Evolutionary conservation across 2,329 filamentous ascomycete genomes (phyloP).

Genomic region (Pseudogymnoascus sp.): DNA sequence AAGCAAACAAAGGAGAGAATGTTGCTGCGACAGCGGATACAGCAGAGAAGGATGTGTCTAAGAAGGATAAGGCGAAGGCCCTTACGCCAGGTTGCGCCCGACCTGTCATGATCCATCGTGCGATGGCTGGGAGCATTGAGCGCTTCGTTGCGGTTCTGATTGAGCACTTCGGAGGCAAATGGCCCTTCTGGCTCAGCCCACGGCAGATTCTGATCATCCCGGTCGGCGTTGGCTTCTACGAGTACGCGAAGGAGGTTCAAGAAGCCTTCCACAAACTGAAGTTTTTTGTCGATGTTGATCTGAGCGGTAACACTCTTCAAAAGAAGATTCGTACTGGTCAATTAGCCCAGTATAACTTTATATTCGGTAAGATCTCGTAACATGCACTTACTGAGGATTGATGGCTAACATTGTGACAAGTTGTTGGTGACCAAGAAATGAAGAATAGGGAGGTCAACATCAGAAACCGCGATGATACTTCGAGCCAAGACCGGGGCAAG

Average conservation of each 20-base stretch:
- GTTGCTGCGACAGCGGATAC: not conserved
- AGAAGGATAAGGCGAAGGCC: slow-evolving; percentile 39
- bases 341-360: slow-evolving; percentile 76
- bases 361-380: slow-evolving; percentile 51
- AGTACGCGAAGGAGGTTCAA: slow-evolving; percentile 71
- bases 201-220: slow-evolving; percentile 74
- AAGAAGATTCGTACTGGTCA: slow-evolving; percentile 86
- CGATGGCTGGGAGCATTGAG: slow-evolving; percentile 67
- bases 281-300: slow-evolving; percentile 66
- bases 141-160: slow-evolving; percentile 68
- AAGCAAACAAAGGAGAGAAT: slow-evolving; percentile 18
- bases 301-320: slow-evolving; percentile 72
- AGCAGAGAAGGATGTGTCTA: slow-evolving; percentile 27
- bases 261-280: slow-evolving; percentile 58
- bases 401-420: slow-evolving; percentile 28
- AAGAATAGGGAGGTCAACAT: slow-evolving; percentile 56
- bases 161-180: slow-evolving; percentile 81
- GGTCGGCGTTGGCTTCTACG: slow-evolving; percentile 63
- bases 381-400: not conserved
- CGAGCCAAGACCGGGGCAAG: slow-evolving; percentile 54
- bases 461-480: slow-evolving; percentile 57
- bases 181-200: slow-evolving; percentile 86
- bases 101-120: slow-evolving; percentile 82
- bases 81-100: slow-evolving; percentile 65
- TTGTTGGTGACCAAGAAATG: slow-evolving; percentile 57